Conservation (phyloP, 2,329 filamentous ascomycete species). For the Hymenoscyphus salicellus region DNA sequence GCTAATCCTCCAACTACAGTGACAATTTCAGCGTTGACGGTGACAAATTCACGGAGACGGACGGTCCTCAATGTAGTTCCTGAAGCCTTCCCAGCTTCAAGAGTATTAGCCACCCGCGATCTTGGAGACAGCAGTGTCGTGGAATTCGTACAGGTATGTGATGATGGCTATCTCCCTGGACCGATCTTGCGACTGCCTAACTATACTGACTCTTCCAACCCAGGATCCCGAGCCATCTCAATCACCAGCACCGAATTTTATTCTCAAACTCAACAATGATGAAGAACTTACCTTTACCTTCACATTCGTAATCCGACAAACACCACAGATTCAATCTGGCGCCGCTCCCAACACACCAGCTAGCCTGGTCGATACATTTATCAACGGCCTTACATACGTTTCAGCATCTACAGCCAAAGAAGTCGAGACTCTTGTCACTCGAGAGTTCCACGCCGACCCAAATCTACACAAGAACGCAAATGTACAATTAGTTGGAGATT, state of each 20-base stretch:
- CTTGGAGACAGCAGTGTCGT: conserved; percentile 70
- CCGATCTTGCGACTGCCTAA: conserved; percentile 8
- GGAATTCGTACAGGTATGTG: conserved; percentile 83
- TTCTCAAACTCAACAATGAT: conserved; percentile 83
- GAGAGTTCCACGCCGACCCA: conserved; percentile 94
- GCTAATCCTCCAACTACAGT: conserved; percentile 53
- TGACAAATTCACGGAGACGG: conserved; percentile 77
- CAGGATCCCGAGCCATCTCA: conserved; percentile 72
- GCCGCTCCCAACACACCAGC: conserved; percentile 47
- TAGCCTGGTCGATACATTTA: conserved; percentile 63
- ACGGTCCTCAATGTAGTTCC: conserved; percentile 74
- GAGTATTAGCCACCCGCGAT: conserved; percentile 70
- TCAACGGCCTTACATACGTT: conserved; percentile 88
- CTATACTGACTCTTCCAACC: conserved; percentile 17
- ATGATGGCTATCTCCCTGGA: conserved; percentile 8
- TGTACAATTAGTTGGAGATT: conserved; percentile 92
- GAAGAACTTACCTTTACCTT: conserved; percentile 93
- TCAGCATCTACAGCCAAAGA: conserved; percentile 83
- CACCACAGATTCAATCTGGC: conserved; percentile 42
- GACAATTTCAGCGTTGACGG: conserved; percentile 76
- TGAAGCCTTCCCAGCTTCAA: conserved; percentile 82
- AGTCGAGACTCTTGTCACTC: conserved; percentile 87
- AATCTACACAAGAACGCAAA: conserved; percentile 97
- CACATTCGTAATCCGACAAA: conserved; percentile 73
- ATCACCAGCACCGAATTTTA: conserved; percentile 62